Conservation (phyloP, 2,329 filamentous ascomycete genomes). For the Aureobasidium sp. region DNA sequence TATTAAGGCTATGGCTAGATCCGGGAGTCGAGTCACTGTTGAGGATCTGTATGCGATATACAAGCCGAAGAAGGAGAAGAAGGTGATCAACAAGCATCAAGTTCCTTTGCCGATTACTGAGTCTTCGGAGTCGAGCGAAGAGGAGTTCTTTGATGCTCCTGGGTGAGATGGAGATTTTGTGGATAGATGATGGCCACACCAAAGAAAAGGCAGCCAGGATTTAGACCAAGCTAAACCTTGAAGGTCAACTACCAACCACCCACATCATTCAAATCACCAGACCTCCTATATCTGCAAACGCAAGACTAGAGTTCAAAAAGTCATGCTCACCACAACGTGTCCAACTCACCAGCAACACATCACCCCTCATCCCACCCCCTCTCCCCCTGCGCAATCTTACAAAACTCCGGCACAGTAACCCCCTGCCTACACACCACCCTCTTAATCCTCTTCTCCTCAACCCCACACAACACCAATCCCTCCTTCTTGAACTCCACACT, state of each 20-base stretch:
- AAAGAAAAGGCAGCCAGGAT: too few relatives aligned
- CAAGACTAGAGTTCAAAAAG: too few relatives aligned
- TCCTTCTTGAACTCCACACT: not conserved
- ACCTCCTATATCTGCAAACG: too few relatives aligned
- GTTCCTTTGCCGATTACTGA: not conserved
- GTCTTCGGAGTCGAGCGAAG: slow-evolving; percentile 2
- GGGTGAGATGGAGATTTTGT: not conserved
- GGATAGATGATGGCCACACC: not conserved
- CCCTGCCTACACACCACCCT: not conserved
- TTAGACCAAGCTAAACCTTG: too few relatives aligned
- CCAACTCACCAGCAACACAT: too few relatives aligned
- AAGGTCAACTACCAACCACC: too few relatives aligned
- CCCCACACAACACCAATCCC: not conserved
- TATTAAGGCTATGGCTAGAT: slow-evolving; percentile 28
- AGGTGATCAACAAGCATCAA: not conserved
- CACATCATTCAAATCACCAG: too few relatives aligned
- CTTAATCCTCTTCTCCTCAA: not conserved
- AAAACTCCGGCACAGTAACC: not conserved
- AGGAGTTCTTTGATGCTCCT: slow-evolving; percentile 12
- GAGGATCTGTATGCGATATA: not conserved
- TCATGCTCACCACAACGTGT: too few relatives aligned
- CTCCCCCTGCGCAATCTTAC: not conserved
- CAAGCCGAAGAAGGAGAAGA: slow-evolving; percentile 13
- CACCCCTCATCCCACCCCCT: not conserved
- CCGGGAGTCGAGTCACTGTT: not conserved